phyloP scores from a whole-genome alignment of 306 rosid species.

The Cucurbita moschata region DNA sequence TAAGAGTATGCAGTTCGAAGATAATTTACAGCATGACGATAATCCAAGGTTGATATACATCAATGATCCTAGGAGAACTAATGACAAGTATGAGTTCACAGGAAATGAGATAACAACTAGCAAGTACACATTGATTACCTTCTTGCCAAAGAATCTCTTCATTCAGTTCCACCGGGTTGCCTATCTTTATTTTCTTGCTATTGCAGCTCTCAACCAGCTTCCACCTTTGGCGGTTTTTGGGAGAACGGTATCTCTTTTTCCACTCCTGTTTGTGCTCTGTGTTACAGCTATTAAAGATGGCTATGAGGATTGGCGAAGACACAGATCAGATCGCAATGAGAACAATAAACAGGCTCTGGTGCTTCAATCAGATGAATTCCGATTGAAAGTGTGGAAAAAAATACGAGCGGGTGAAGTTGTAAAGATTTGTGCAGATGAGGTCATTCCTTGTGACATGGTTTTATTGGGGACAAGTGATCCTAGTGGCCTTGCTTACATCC shows the following conservation, averaged over 20 bases:
- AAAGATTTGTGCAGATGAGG: conserved; percentile 63
- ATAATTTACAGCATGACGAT: conserved; percentile 32
- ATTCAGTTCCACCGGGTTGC: conserved; percentile 94
- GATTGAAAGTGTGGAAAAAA: conserved; percentile 52
- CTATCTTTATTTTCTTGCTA: conserved; percentile 81
- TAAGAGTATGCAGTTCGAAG: conserved; percentile 55
- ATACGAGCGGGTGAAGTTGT: conserved; percentile 82
- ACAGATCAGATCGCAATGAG: conserved; percentile 77
- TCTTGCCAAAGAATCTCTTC: conserved; percentile 79
- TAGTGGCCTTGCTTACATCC: conserved; percentile 90
- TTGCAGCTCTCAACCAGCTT: conserved; percentile 94
- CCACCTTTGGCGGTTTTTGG: conserved; percentile 96
- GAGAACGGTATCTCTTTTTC: conserved; percentile 77
- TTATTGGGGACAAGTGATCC: conserved; percentile 91
- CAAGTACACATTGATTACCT: conserved; percentile 67
- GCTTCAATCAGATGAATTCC: conserved; percentile 42
- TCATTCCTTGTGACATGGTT: conserved; percentile 92
- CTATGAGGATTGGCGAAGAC: conserved; percentile 94
- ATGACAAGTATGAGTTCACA: conserved; percentile 80
- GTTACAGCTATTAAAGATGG: conserved; percentile 97
- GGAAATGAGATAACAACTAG: conserved; percentile 84
- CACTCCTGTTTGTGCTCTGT: conserved; percentile 68
- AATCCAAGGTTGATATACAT: conserved; percentile 65
- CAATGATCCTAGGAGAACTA: conserved; percentile 61
- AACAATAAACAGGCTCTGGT: conserved; percentile 70